Evolutionary conservation across 208 protist species (phyloP), one percentile per base, ranked within the genome.

Genomic region (Porcisia hertigi): DNA sequence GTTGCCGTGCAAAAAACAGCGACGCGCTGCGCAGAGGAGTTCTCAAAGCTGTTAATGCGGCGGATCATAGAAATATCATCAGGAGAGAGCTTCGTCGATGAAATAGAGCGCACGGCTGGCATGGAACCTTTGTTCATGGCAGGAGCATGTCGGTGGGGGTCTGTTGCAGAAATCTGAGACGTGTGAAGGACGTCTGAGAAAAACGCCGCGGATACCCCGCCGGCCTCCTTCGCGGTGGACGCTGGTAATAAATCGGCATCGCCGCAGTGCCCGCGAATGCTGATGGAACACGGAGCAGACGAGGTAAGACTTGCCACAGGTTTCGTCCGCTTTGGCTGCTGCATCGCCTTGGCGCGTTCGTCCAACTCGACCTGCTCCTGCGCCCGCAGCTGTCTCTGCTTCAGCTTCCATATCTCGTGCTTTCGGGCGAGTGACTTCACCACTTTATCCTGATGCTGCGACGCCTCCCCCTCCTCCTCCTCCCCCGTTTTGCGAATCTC

Each of bases 61-160:
- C 88, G 85, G 82, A 97, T 94, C 86, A 93, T 93, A 0, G 88
- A 88, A 41, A 97, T 90, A 70, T 91, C 89, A 65, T 91, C 80
- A 23, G 71, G 58, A 1, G 89, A 88, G 4, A 97, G 76, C 43
- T 81, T 94, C 6, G 77, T 71, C 12, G 83, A 58, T 41, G 74
- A 67, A 9, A 86, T 81, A 18, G 82, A 85, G 36, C 77, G 43
- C 66, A 25, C 30, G 36, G 36, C n/a, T 23, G 9, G 9, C 23
- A 9, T 57, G 55, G 8, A 30, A 74, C 7, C 20, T 36, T n/a
- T 57, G 58, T 49, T 47, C 71, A 69, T 45, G 55, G n/a, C 18
- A 59, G 14, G 18, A 39, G 1, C 8, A 14, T 25, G 12, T 4
- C 41, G 41, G 36, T 53, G 0, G 7, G 18, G 9, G 34, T 36